A percentile compares a stretch with the other conserved stretches of the same genome.
These are phyloP conservation scores for Mycena indigotica DNA, from an alignment of 768 basidiomycete genomes.

Conservation along the genomic window DNA sequence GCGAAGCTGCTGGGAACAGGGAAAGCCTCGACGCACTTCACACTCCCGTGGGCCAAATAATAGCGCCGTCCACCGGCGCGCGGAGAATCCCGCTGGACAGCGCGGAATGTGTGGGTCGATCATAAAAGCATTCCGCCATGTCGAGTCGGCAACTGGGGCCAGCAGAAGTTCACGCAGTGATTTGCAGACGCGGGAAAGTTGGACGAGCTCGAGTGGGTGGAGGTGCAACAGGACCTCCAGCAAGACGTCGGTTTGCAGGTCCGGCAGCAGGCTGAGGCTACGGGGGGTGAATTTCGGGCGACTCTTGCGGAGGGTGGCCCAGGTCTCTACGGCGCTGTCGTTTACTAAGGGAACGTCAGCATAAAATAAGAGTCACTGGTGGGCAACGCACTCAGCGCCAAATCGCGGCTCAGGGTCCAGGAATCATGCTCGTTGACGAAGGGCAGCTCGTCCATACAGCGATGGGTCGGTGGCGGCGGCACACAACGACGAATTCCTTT, in stretches of 20 bases:
- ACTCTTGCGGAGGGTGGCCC: slow-evolving; percentile 1
- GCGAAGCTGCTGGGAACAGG: no score
- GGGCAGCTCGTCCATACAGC: no score
- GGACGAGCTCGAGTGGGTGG: slow-evolving; percentile 8
- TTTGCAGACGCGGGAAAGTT: slow-evolving; percentile 5
- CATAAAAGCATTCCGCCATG: slow-evolving; percentile 8
- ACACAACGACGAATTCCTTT: no score
- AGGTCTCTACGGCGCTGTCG: background rate
- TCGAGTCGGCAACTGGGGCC: slow-evolving; percentile 2
- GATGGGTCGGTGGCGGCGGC: no score
- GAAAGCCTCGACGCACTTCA: background rate
- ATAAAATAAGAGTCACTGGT: no score
- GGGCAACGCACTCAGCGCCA: no score
- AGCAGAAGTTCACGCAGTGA: background rate
- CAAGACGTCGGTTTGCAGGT: slow-evolving; percentile 2
- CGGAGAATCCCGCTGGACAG: background rate
- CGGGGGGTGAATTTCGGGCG: background rate
- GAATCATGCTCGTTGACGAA: no score
- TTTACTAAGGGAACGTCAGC: no score
- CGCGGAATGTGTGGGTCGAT: background rate
- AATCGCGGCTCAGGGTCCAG: no score
- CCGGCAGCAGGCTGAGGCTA: slow-evolving; percentile 2
- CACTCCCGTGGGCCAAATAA: slow-evolving; percentile 9
- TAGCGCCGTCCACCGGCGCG: slow-evolving; percentile 9
- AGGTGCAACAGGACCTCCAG: slow-evolving; percentile 11